phyloP scores from a whole-genome alignment of 345 rosid species.

The Passiflora organensis region DNA sequence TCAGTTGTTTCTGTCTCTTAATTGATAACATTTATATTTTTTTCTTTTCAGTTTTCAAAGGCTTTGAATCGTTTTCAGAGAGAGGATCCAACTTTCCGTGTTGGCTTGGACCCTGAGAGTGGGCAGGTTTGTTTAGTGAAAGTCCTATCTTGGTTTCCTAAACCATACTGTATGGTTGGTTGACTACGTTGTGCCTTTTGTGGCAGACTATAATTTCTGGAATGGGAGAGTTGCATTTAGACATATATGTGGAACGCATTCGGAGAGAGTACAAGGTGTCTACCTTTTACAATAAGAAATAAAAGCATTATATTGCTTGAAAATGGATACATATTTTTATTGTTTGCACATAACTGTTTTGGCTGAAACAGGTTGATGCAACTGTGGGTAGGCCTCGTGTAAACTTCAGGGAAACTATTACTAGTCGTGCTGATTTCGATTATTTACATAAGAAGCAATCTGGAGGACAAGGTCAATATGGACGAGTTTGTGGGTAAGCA shows the following conservation, averaged over 20 bases:
- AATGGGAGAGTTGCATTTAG: constrained; percentile 98
- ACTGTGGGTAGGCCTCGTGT: constrained; percentile 98
- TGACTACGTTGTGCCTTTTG: constrained; percentile 10
- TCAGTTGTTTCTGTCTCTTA: not conserved
- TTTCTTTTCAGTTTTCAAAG: constrained; percentile 69
- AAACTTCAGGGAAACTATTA: constrained; percentile 90
- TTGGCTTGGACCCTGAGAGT: constrained; percentile 97
- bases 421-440: constrained; percentile 85
- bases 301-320: not conserved
- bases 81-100: constrained; percentile 98
- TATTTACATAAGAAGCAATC: constrained; percentile 96
- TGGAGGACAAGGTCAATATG: constrained; percentile 99
- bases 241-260: constrained; percentile 91
- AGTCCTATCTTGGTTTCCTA: constrained; percentile 4
- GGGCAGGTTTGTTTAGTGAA: constrained; percentile 59
- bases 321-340: not conserved
- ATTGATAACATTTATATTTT: not conserved
- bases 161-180: not conserved
- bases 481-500: constrained; percentile 84
- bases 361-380: constrained; percentile 72
- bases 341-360: not conserved
- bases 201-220: constrained; percentile 96
- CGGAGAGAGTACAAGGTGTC: constrained; percentile 87
- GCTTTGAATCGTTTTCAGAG: constrained; percentile 92
- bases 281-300: constrained; percentile 9